Percentiles rank a stretch among this genome's conserved stretches.
Conservation (phyloP, 371 early-diverging fungal genomes). For the Mortierella polycephala region DNA sequence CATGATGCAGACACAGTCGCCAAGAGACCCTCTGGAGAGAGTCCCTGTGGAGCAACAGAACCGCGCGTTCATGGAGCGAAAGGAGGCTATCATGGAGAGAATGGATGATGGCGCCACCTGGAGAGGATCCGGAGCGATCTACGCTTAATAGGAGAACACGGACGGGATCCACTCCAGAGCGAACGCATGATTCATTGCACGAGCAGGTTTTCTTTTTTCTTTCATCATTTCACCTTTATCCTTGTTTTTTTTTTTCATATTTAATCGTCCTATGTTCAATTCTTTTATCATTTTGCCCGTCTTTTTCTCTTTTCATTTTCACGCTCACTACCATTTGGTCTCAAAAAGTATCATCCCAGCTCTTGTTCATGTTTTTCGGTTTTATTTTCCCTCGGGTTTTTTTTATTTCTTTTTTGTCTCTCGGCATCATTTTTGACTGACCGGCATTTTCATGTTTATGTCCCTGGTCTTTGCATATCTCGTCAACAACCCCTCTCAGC, state of each 20-base stretch:
- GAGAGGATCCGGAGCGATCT: slow-evolving; percentile 57
- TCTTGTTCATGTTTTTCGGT: slow-evolving; percentile 3
- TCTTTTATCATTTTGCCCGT: no score
- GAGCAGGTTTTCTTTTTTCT: slow-evolving; percentile 15
- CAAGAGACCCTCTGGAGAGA: slow-evolving; percentile 56
- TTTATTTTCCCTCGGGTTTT: not conserved
- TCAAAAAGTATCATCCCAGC: no score
- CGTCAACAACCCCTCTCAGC: slow-evolving; percentile 1
- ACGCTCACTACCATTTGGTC: no score
- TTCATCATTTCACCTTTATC: not conserved
- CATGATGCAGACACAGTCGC: slow-evolving; percentile 41
- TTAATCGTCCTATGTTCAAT: not conserved
- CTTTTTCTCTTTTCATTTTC: no score
- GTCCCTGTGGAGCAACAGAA: slow-evolving; percentile 59
- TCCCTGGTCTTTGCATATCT: slow-evolving; percentile 14
- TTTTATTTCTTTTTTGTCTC: slow-evolving; percentile 1
- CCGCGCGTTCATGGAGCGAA: slow-evolving; percentile 55
- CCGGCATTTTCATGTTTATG: slow-evolving; percentile 9
- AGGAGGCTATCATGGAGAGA: slow-evolving; percentile 55
- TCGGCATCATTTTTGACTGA: not conserved
- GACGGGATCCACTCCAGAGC: slow-evolving; percentile 10
- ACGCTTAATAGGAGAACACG: slow-evolving; percentile 54
- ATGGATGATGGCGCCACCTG: slow-evolving; percentile 57
- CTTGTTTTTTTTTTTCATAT: not conserved
- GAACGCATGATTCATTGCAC: slow-evolving; percentile 12